Evolutionary conservation across 768 basidiomycete genomes (phyloP).

Genomic region (Pulveroboletus frians): DNA sequence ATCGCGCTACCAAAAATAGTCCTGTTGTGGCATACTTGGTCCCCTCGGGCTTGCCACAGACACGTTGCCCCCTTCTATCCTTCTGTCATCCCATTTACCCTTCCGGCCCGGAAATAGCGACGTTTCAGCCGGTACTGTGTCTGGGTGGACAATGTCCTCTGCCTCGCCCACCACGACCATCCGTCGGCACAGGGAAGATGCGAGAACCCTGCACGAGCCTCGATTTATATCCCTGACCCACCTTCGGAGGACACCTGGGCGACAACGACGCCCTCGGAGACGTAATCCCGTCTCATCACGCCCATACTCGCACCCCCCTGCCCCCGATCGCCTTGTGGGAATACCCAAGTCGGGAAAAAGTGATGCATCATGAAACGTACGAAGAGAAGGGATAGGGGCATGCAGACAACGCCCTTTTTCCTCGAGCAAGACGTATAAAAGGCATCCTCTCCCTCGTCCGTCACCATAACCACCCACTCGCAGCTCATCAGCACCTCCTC

Average conservation of each 20-base stretch:
- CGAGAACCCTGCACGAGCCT: neutral
- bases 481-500: neutral
- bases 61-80: slow-evolving; percentile 12
- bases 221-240: neutral
- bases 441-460: neutral
- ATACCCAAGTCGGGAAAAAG: neutral
- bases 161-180: neutral
- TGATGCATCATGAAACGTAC: slow-evolving; percentile 1
- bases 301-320: slow-evolving; percentile 1
- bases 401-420: slow-evolving; percentile 7
- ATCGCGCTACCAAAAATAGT: too few species aligned
- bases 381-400: neutral
- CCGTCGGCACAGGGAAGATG: neutral
- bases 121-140: neutral
- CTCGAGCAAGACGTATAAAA: slow-evolving; percentile 14
- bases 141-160: slow-evolving; percentile 2
- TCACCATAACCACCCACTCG: neutral
- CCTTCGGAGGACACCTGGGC: neutral
- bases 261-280: slow-evolving; percentile 2
- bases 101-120: neutral
- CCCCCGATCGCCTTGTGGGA: slow-evolving; percentile 17
- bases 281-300: slow-evolving; percentile 7
- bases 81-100: slow-evolving; percentile 5
- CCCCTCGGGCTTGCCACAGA: neutral
- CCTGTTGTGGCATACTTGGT: too few species aligned